phyloP scores from a whole-genome alignment of 139 green algal genomes.

The Desmodesmus armatus region DNA sequence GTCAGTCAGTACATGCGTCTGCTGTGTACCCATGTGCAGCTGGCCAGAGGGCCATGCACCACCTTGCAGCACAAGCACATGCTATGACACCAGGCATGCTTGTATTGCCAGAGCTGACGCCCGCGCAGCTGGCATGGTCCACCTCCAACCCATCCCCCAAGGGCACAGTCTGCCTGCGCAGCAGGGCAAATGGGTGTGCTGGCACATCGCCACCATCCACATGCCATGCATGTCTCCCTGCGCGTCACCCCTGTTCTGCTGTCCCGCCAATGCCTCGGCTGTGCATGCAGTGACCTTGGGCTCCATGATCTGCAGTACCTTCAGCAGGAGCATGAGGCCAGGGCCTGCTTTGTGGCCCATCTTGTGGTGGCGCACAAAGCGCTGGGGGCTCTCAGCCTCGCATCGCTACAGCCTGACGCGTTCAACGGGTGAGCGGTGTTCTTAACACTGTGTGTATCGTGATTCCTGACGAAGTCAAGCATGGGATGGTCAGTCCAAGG shows the following conservation, averaged over 20 bases:
- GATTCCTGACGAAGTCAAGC: too few relatives aligned
- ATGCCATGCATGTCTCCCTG: background rate
- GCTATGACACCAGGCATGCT: background rate
- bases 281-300: constrained; percentile 5
- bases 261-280: background rate
- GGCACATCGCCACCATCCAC: background rate
- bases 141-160: too few relatives aligned
- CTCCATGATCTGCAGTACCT: constrained; percentile 24
- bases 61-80: background rate
- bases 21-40: background rate
- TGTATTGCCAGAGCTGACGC: background rate
- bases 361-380: background rate
- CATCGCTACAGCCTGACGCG: background rate
- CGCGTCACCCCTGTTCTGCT: background rate
- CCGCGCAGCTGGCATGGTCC: too few relatives aligned
- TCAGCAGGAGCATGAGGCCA: background rate
- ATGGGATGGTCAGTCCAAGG: background rate
- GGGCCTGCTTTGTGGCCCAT: background rate
- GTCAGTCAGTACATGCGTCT: background rate
- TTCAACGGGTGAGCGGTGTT: background rate
- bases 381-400: background rate
- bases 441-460: background rate
- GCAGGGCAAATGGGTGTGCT: background rate
- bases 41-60: too few relatives aligned
- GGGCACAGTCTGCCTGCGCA: background rate